These are phyloP conservation scores for Wallacemonas sp. DNA, from an alignment of 208 protist genomes.

Conservation along the genomic window DNA sequence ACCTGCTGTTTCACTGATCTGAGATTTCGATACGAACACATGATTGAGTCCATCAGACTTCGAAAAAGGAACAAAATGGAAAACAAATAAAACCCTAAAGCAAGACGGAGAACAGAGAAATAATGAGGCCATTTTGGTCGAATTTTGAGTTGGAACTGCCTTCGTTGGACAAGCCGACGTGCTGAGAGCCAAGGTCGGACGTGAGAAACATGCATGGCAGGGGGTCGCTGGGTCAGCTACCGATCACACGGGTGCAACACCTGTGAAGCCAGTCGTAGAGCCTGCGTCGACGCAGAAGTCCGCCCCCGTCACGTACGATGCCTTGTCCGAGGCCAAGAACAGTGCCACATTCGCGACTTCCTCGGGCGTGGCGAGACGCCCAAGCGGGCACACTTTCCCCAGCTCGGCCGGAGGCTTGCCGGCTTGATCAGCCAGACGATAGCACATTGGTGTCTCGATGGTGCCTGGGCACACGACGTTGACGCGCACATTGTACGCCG, in stretches of 20 bases:
- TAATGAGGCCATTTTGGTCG: too few species aligned
- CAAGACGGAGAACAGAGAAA: too few species aligned
- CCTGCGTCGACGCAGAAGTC: constrained; percentile 11
- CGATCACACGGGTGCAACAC: neutral
- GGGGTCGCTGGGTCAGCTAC: too few species aligned
- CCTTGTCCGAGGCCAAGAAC: neutral
- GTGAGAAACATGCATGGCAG: too few species aligned
- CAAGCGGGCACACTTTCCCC: neutral
- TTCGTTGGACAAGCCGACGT: too few species aligned
- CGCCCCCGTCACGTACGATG: neutral
- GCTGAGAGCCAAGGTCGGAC: neutral
- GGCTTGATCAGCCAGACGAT: neutral
- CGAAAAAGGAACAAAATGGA: too few species aligned
- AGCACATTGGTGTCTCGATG: neutral
- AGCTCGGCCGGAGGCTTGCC: neutral
- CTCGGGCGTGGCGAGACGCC: neutral
- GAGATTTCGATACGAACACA: too few species aligned
- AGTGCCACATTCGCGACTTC: neutral
- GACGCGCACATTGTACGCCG: neutral
- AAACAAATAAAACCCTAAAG: too few species aligned
- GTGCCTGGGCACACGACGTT: neutral
- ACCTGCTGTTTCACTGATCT: too few species aligned
- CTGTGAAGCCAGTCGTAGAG: neutral
- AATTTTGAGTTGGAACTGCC: too few species aligned
- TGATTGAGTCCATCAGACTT: too few species aligned